These are phyloP conservation scores for Mycena rosella DNA, from an alignment of 768 basidiomycete species.

Conservation along the genomic window DNA sequence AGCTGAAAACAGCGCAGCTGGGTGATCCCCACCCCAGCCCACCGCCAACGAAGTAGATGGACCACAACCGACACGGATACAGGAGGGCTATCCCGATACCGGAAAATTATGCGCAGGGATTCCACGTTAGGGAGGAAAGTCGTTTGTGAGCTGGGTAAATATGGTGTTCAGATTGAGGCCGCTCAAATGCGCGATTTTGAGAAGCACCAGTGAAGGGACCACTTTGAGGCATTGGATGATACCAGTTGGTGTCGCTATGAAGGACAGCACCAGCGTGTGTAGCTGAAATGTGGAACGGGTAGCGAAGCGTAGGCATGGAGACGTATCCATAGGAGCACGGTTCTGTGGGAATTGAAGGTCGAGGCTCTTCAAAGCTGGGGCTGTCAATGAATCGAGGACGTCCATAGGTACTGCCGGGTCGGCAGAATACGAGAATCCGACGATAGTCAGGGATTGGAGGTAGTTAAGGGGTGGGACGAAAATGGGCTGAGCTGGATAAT, in stretches of 20 bases:
- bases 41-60: conserved; percentile 10
- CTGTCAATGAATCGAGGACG: background rate
- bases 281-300: conserved; percentile 13
- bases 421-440: background rate
- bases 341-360: background rate
- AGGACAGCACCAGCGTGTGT: background rate
- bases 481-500: background rate
- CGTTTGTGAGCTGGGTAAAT: background rate
- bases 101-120: background rate
- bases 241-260: background rate
- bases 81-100: no score
- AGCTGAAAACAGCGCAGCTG: conserved; percentile 16
- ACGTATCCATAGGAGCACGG: background rate
- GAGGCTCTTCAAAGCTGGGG: conserved; percentile 15
- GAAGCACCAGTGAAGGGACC: background rate
- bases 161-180: background rate
- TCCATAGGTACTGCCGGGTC: background rate
- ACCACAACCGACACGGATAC: background rate
- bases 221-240: conserved; percentile 2
- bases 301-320: background rate
- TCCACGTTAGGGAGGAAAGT: conserved; percentile 19
- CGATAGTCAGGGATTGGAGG: conserved; percentile 6
- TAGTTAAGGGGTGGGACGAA: background rate
- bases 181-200: background rate
- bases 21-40: background rate